Evolutionary conservation across 495 filamentous ascomycete species (phyloP).

Genomic region (Neurospora sp.): DNA sequence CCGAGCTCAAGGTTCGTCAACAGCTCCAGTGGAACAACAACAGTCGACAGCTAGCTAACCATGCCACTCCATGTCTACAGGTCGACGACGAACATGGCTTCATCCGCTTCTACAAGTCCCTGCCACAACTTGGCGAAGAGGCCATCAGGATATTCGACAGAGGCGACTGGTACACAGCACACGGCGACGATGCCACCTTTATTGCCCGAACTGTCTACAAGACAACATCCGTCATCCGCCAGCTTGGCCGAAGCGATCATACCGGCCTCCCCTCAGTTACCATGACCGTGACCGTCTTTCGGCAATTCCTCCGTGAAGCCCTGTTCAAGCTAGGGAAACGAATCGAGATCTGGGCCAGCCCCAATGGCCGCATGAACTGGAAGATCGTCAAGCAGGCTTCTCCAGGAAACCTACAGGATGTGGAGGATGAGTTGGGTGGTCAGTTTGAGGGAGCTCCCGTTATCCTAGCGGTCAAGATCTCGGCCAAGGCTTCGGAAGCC

Average conservation of each 20-base stretch:
- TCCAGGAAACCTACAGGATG: constrained; percentile 91
- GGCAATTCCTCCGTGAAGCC: constrained; percentile 90
- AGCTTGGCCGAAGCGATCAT: constrained; percentile 72
- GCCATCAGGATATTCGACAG: constrained; percentile 86
- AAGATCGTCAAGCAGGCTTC: constrained; percentile 85
- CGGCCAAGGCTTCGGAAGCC: constrained; percentile 73
- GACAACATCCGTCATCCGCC: constrained; percentile 87
- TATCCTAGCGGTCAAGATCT: constrained; percentile 88
- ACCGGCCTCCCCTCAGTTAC: constrained; percentile 85
- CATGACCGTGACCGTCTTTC: constrained; percentile 85
- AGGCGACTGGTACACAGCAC: constrained; percentile 90
- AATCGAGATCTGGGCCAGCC: constrained; percentile 78
- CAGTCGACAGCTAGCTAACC: constrained; percentile 4
- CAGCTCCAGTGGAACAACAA: neutral
- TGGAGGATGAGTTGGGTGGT: constrained; percentile 90
- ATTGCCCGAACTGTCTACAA: constrained; percentile 94
- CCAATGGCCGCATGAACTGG: constrained; percentile 73
- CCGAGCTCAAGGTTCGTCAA: constrained; percentile 70
- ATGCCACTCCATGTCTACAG: constrained; percentile 27
- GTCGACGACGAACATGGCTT: constrained; percentile 95
- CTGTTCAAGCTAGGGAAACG: constrained; percentile 84
- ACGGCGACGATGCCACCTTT: constrained; percentile 85
- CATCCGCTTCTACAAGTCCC: constrained; percentile 83
- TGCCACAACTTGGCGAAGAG: constrained; percentile 58
- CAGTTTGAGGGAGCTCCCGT: constrained; percentile 84